phyloP scores from a whole-genome alignment of 192 early-diverging fungal species.

The Podila minutissima region DNA sequence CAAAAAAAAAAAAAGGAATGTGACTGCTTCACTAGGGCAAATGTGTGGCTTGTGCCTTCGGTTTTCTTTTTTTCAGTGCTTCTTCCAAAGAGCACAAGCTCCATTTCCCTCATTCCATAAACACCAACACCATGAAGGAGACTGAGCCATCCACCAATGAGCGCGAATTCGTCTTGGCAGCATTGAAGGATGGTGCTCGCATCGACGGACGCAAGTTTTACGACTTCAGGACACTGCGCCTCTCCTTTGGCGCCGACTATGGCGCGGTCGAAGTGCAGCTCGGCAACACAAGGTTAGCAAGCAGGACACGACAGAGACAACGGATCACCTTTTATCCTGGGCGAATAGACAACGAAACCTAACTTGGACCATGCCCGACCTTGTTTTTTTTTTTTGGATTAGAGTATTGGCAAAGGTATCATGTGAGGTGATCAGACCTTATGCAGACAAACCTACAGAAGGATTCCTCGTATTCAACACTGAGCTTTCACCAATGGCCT shows the following conservation, averaged over 20 bases:
- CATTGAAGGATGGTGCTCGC: conserved; percentile 74
- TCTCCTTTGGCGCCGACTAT: conserved; percentile 73
- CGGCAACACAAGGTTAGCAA: conserved; percentile 78
- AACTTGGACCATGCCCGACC: background rate
- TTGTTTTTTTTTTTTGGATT: background rate
- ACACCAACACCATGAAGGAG: conserved; percentile 45
- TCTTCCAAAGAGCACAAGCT: background rate
- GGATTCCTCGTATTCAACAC: conserved; percentile 88
- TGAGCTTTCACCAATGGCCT: conserved; percentile 90
- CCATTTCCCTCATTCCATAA: background rate
- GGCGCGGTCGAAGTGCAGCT: conserved; percentile 83
- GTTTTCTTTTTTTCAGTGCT: conserved; percentile 6
- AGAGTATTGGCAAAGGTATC: conserved; percentile 77
- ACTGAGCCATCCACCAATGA: conserved; percentile 78
- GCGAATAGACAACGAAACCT: background rate
- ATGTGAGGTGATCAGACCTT: conserved; percentile 75
- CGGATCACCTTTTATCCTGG: background rate
- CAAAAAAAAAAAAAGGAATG: no score
- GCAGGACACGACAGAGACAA: background rate
- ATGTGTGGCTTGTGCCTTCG: background rate
- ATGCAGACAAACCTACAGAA: conserved; percentile 84
- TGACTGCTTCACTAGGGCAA: no score
- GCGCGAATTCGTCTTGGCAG: conserved; percentile 75
- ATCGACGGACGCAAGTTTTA: conserved; percentile 82
- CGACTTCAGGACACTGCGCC: conserved; percentile 75